These are phyloP conservation scores for Xylariaceae sp. DNA, from an alignment of 2,329 filamentous ascomycete genomes.

Conservation along the genomic window DNA sequence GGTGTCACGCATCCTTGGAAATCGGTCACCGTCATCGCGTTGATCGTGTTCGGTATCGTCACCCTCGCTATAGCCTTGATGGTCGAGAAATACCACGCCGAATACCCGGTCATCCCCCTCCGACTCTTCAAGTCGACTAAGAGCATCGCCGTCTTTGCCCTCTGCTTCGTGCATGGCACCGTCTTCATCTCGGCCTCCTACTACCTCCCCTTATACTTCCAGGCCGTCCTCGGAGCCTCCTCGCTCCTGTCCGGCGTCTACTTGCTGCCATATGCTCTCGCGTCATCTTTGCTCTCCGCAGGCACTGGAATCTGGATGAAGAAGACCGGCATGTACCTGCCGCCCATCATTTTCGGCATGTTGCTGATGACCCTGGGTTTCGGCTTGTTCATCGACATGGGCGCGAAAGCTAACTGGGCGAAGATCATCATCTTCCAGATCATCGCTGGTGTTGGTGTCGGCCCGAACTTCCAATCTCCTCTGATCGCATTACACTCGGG, in stretches of 20 bases:
- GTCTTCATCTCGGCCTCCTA: slow-evolving; percentile 74
- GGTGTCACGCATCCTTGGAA: slow-evolving; percentile 70
- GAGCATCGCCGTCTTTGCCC: slow-evolving; percentile 58
- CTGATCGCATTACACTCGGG: slow-evolving; percentile 63
- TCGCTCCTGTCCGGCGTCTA: slow-evolving; percentile 65
- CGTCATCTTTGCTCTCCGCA: slow-evolving; percentile 59
- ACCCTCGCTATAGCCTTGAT: slow-evolving; percentile 61
- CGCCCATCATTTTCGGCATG: slow-evolving; percentile 55
- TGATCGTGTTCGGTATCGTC: slow-evolving; percentile 67
- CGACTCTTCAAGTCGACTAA: slow-evolving; percentile 61
- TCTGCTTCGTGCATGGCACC: slow-evolving; percentile 68
- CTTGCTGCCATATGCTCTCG: slow-evolving; percentile 63
- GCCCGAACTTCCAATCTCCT: slow-evolving; percentile 64
- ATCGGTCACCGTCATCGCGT: slow-evolving; percentile 68
- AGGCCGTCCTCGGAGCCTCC: slow-evolving; percentile 56
- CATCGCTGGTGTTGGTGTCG: slow-evolving; percentile 57
- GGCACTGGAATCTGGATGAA: slow-evolving; percentile 51
- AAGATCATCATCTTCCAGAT: slow-evolving; percentile 58
- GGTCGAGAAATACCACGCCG: slow-evolving; percentile 67
- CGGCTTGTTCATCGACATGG: slow-evolving; percentile 58
- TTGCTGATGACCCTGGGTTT: slow-evolving; percentile 57
- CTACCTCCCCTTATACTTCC: slow-evolving; percentile 78
- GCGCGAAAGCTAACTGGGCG: slow-evolving; percentile 47
- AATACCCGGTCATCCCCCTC: slow-evolving; percentile 72
- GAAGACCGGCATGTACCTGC: slow-evolving; percentile 60